Percentiles rank a stretch among this genome's conserved stretches.
Evolutionary conservation across 2,329 filamentous ascomycete species (phyloP).

Genomic region (Lachnellula hyalina): DNA sequence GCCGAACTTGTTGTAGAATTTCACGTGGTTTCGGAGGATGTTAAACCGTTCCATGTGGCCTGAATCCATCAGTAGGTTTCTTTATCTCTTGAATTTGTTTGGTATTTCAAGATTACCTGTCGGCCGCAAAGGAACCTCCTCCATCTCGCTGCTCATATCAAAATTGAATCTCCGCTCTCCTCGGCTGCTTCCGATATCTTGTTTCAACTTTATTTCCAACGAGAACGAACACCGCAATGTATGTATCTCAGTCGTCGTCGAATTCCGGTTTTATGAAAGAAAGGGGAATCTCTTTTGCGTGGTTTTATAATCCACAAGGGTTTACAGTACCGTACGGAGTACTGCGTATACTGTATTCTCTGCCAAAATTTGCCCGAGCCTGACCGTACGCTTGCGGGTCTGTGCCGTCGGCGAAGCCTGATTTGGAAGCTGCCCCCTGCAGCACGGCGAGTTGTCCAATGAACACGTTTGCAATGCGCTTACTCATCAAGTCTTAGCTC

Average conservation of each 20-base stretch:
- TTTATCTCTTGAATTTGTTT: neutral
- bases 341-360: too few relatives aligned
- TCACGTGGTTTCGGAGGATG: constrained; percentile 16
- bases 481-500: neutral
- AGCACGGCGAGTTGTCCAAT: neutral
- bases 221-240: too few relatives aligned
- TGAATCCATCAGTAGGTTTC: constrained; percentile 2
- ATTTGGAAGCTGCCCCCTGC: neutral
- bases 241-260: too few relatives aligned
- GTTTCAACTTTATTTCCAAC: too few relatives aligned
- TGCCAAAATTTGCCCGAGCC: neutral
- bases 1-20: constrained; percentile 21
- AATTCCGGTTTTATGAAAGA: too few relatives aligned
- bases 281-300: too few relatives aligned
- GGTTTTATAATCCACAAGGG: too few relatives aligned
- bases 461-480: neutral
- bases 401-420: neutral
- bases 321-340: too few relatives aligned
- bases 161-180: too few relatives aligned
- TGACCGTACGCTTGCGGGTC: neutral
- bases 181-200: too few relatives aligned
- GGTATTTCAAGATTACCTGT: constrained; percentile 1
- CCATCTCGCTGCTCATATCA: neutral
- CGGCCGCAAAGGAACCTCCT: constrained; percentile 3
- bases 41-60: constrained; percentile 19